Percentiles rank a stretch among this genome's conserved stretches.
Conservation (phyloP, 495 filamentous ascomycete genomes). For the Podospora pseudocomata region DNA sequence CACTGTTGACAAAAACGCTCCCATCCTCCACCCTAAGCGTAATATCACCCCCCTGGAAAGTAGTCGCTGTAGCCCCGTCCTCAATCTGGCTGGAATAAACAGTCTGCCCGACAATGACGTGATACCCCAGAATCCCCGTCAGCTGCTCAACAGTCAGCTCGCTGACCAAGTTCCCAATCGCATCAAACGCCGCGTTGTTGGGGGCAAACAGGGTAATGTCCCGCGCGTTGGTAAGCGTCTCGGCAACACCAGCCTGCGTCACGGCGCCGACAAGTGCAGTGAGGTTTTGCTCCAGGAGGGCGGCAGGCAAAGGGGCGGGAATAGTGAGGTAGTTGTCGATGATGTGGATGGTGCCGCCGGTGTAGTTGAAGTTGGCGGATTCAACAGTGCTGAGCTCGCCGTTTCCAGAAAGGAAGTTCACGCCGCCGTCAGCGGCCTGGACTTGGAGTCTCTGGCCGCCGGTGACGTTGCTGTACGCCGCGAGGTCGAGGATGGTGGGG, state of each 20-base stretch:
- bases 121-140: slow-evolving; percentile 52
- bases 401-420: slow-evolving; percentile 41
- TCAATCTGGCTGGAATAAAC: slow-evolving; percentile 48
- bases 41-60: slow-evolving; percentile 46
- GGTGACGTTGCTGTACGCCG: slow-evolving; percentile 44
- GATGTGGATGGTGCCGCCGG: slow-evolving; percentile 62
- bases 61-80: slow-evolving; percentile 37
- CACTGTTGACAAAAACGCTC: slow-evolving; percentile 40
- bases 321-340: slow-evolving; percentile 58
- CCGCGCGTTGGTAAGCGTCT: slow-evolving; percentile 35
- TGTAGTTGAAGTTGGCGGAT: slow-evolving; percentile 53
- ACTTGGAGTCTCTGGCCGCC: slow-evolving; percentile 41
- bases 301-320: slow-evolving; percentile 50
- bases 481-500: slow-evolving; percentile 53
- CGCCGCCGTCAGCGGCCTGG: slow-evolving; percentile 30
- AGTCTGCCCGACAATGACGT: slow-evolving; percentile 53
- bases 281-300: slow-evolving; percentile 48
- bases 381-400: slow-evolving; percentile 35
- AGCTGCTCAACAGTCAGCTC: slow-evolving; percentile 49
- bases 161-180: slow-evolving; percentile 47
- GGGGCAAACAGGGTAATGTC: slow-evolving; percentile 63
- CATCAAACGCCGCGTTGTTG: slow-evolving; percentile 57
- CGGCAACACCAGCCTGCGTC: slow-evolving; percentile 39
- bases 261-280: slow-evolving; percentile 58
- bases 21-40: slow-evolving; percentile 50